Conservation (phyloP, 441 rosid genomes). For the Croton laevigatus region DNA sequence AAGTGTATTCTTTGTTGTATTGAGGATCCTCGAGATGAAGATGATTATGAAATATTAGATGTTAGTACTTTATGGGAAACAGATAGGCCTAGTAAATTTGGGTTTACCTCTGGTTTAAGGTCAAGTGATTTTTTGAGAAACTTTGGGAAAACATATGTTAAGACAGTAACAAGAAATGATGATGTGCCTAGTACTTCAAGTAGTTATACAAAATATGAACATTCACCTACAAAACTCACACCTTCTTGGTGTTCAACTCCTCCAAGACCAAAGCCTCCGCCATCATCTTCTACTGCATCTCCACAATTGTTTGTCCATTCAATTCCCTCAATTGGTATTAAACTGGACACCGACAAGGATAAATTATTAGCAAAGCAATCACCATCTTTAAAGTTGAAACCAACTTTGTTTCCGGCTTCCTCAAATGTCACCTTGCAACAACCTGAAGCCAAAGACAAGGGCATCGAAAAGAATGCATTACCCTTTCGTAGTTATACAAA, state of each 20-base stretch:
- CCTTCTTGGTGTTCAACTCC: not conserved
- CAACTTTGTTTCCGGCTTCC: slow-evolving; percentile 17
- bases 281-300: not conserved
- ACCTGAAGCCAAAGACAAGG: not conserved
- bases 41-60: not conserved
- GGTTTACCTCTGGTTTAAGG: not conserved
- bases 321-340: no score
- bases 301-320: no score
- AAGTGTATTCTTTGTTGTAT: slow-evolving; percentile 17
- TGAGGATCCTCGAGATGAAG: not conserved
- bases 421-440: slow-evolving; percentile 1
- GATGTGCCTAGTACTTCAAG: not conserved
- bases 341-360: no score
- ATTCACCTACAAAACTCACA: not conserved
- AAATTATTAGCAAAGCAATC: no score
- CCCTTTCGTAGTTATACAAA: no score
- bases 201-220: not conserved
- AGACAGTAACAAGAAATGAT: not conserved
- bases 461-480: slow-evolving; percentile 13
- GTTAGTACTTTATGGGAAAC: not conserved
- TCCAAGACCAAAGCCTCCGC: not conserved
- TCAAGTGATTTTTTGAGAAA: slow-evolving; percentile 2
- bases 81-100: not conserved
- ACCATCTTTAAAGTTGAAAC: slow-evolving; percentile 18
- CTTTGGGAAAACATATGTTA: not conserved